Conservation (phyloP, 2,329 filamentous ascomycete species). For the Cladosporium colombiae region DNA sequence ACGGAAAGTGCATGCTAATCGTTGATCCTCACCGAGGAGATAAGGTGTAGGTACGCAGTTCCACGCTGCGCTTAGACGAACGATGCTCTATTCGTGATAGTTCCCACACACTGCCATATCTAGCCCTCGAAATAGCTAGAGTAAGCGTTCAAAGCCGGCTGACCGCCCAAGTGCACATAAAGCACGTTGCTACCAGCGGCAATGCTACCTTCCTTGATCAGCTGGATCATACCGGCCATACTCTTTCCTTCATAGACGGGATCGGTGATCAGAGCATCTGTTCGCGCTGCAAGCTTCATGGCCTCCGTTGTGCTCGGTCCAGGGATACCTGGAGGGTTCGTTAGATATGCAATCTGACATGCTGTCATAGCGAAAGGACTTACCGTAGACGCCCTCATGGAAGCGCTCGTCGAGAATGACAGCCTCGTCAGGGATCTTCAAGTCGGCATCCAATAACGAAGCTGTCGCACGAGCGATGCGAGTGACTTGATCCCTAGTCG, state of each 20-base stretch:
- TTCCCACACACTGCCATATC: background rate
- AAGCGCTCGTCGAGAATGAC: constrained; percentile 65
- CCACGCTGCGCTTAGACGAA: background rate
- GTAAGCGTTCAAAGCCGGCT: constrained; percentile 70
- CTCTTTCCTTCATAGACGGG: constrained; percentile 78
- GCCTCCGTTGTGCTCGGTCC: constrained; percentile 66
- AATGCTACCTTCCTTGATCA: constrained; percentile 65
- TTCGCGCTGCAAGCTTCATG: constrained; percentile 67
- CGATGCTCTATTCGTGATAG: background rate
- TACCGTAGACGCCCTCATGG: constrained; percentile 65
- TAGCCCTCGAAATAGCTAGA: constrained; percentile 30
- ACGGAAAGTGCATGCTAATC: background rate
- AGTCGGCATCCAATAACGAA: constrained; percentile 61
- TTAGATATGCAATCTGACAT: background rate
- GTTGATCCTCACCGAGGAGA: rapidly evolving
- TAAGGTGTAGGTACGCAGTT: background rate
- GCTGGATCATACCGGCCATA: constrained; percentile 69
- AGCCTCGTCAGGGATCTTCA: constrained; percentile 64
- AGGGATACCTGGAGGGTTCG: constrained; percentile 50
- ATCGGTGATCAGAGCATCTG: constrained; percentile 73
- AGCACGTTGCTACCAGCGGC: constrained; percentile 62
- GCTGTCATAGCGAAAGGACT: background rate
- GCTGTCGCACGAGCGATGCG: constrained; percentile 67
- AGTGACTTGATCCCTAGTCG: constrained; percentile 66
- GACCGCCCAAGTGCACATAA: constrained; percentile 71